Conservation (phyloP, 2,329 filamentous ascomycete genomes). For the Alternaria triticimaculans region DNA sequence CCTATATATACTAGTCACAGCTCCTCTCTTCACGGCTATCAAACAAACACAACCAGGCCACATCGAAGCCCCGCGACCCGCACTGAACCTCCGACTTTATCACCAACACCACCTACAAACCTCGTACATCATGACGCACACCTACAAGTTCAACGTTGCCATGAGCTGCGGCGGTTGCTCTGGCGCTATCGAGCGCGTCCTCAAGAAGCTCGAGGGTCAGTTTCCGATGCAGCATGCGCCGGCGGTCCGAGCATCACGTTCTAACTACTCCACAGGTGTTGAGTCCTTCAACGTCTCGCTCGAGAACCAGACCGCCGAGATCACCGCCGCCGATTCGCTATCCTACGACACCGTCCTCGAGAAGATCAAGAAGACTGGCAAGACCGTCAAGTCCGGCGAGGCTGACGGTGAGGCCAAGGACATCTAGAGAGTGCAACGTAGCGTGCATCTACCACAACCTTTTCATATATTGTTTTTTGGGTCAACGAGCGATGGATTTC, state of each 20-base stretch:
- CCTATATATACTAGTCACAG: constrained; percentile 22
- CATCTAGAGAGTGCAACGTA: constrained; percentile 24
- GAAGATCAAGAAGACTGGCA: constrained; percentile 95
- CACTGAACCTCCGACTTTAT: neutral
- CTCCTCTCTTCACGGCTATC: constrained; percentile 1
- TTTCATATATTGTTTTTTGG: constrained; percentile 23
- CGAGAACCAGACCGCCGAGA: constrained; percentile 80
- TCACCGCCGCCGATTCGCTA: constrained; percentile 72
- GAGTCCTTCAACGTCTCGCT: constrained; percentile 87
- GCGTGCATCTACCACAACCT: neutral
- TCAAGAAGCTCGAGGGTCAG: constrained; percentile 89
- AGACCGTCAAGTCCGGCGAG: constrained; percentile 81
- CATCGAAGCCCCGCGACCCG: constrained; percentile 10
- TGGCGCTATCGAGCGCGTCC: constrained; percentile 86
- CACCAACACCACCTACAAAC: constrained; percentile 3
- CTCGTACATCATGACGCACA: constrained; percentile 70
- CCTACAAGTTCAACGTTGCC: constrained; percentile 91
- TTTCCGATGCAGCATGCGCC: constrained; percentile 14
- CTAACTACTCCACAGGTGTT: constrained; percentile 67
- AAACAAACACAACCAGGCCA: constrained; percentile 4
- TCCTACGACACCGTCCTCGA: constrained; percentile 81
- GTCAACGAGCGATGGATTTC: constrained; percentile 25
- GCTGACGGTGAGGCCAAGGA: constrained; percentile 64
- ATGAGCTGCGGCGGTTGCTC: constrained; percentile 98
- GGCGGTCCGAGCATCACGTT: neutral